phyloP scores from a whole-genome alignment of 2,329 filamentous ascomycete species.

The Phialophora macrospora region DNA sequence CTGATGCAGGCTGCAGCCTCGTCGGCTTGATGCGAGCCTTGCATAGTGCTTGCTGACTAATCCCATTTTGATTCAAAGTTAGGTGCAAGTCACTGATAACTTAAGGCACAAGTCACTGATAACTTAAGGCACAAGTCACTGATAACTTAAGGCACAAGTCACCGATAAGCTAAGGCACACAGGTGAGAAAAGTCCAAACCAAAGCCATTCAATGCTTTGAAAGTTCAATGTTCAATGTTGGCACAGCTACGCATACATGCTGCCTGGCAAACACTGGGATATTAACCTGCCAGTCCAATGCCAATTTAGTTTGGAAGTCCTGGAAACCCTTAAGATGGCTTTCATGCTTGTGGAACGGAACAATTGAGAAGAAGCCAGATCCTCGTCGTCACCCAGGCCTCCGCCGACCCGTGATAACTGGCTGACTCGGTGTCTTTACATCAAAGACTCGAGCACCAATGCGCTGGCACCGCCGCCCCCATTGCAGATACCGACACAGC shows the following conservation, averaged over 20 bases:
- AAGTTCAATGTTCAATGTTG: background rate
- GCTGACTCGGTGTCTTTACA: constrained; percentile 38
- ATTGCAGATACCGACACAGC: constrained; percentile 95
- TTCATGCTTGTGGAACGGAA: background rate
- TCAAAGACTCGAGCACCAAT: constrained; percentile 76
- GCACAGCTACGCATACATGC: background rate
- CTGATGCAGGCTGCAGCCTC: constrained; percentile 11
- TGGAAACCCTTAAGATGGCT: background rate
- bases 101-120: too few species aligned
- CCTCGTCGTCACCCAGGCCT: background rate
- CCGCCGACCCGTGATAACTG: background rate
- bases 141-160: too few species aligned
- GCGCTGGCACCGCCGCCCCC: constrained; percentile 95
- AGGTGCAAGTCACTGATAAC: too few species aligned
- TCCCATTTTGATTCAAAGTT: background rate
- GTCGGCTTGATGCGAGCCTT: constrained; percentile 7
- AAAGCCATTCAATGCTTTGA: background rate
- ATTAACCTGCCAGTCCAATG: background rate
- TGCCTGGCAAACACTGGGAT: background rate
- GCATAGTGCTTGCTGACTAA: constrained; percentile 5
- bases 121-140: too few species aligned
- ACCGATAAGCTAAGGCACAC: too few species aligned
- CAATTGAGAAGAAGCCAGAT: background rate
- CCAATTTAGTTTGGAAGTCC: background rate
- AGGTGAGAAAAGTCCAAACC: background rate